Evolutionary conservation across 345 rosid genomes (phyloP).

Genomic region (Gossypium longicalyx): DNA sequence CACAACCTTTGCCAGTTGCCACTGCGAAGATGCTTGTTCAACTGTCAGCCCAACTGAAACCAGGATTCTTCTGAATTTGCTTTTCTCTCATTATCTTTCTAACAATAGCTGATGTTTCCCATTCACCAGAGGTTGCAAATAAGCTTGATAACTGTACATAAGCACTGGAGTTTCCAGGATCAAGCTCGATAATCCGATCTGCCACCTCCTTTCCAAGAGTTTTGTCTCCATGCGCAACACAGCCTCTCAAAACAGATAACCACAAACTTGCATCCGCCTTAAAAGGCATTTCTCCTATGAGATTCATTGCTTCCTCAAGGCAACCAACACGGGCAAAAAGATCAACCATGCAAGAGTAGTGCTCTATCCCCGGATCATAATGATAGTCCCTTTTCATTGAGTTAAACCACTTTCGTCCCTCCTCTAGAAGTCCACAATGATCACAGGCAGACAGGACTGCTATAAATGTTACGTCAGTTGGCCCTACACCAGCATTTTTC

Average conservation of each 20-base stretch:
- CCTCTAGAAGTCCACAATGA: constrained; percentile 80
- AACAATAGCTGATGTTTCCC: constrained; percentile 66
- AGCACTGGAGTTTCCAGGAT: constrained; percentile 74
- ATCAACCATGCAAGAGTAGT: constrained; percentile 75
- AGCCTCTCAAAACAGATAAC: constrained; percentile 74
- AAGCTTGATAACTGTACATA: constrained; percentile 64
- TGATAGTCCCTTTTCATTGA: constrained; percentile 50
- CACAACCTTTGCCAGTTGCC: neutral
- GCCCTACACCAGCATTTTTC: constrained; percentile 52
- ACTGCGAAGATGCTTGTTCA: constrained; percentile 3
- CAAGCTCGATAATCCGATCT: constrained; percentile 57
- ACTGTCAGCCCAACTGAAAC: constrained; percentile 49
- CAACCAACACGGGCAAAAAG: constrained; percentile 77
- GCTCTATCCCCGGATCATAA: constrained; percentile 65
- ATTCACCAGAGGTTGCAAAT: constrained; percentile 67
- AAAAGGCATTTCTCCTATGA: constrained; percentile 57
- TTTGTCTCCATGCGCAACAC: constrained; percentile 62
- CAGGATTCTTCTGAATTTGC: constrained; percentile 48
- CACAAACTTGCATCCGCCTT: constrained; percentile 63
- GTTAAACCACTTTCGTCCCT: constrained; percentile 58
- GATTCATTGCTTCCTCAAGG: constrained; percentile 54
- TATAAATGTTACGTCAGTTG: constrained; percentile 50
- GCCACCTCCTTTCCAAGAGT: constrained; percentile 68
- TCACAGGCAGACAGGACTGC: constrained; percentile 69
- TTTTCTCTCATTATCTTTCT: constrained; percentile 46